Base-by-base conservation (phyloP, 345 rosid species). In the Euclidium syriacum region DNA sequence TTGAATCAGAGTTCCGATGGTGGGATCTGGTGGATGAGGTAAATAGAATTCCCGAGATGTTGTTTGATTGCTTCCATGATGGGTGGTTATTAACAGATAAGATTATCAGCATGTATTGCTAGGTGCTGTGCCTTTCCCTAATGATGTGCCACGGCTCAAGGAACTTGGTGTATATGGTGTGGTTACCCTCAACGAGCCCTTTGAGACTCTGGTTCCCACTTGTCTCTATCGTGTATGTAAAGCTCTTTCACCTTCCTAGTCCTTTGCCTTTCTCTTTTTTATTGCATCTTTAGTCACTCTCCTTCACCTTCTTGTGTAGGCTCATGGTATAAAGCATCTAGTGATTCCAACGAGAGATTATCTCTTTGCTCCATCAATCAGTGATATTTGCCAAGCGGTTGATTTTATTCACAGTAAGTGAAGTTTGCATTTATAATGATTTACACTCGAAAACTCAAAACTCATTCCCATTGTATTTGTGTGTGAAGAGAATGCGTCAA, bases 311-410 rank as follows among this genome's bases (percentile, higher is more conserved):
- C n/a, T n/a, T n/a, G n/a, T n/a, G n/a, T 12, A 85, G 96, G 85
- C 85, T 36, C 76, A 85, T 36, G 89, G 85, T 62, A 88, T 88
- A 52, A 84, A 79, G 20, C 92, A 88, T 58, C 70, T 85, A 6
- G 81, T 77, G 29, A 78, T 85, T 55, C 96, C 94, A 11, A 85
- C 96, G 0, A 82, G 96, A 73, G 96, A 85, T 58, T 88, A 88
- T 66, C 80, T 83, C 36, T 85, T 85, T 80, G 90, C 94, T 29
- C 94, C 92, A 18, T 83, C 90, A 5, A 62, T 70, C 50, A 58
- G 43, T 0, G 85, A 84, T 61, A 84, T 84, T 48, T 42, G 68
- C 64, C 78, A 20, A 57, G 96, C 94, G 14, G 90, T 83, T 39
- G 79, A 79, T 42, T 88, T 83, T 67, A 83, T 85, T 72, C 80